Base-by-base conservation (phyloP, 1,139 yeast species). In the Yarrowia galli region DNA sequence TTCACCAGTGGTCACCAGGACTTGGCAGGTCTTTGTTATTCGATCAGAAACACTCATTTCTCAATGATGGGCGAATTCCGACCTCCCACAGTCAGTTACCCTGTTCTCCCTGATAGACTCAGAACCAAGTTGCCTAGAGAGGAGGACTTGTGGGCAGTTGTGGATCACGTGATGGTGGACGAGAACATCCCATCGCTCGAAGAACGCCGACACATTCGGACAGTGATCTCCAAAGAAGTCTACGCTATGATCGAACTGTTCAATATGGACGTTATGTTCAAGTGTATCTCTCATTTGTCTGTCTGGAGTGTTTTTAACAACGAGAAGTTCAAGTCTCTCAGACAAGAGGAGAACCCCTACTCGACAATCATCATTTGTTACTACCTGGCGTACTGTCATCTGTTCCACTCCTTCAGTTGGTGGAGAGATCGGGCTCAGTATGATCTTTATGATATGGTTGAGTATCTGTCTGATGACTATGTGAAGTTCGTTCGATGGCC, bases 351-450 rank as follows among this genome's bases (percentile, higher is more conserved):
- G 22, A 22, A 23, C 7, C 60, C 60, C 2, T 54, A 54, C 16
- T 25, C 60, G 20, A 38, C n/a, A 2, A 54, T 54, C 10, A 18
- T 54, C 12, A 38, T 36, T 2, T 4, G 36, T 1, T 54, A 54
- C 23, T 54, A 38, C 10, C 35, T 36, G 15, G 60, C 60, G 2
- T 54, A 54, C 23, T 38, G 60, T 16, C 60, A 54, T 5, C 10
- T 38, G 23, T 54, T 54, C 7, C 60, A 54, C 32, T 4, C 15
- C 1, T 54, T 16, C 12, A 35, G 35, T 10, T 54, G 60, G 60
- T 54, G 60, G 60, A 36, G 60, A 38, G 60, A 54, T n/a, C 9
- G 60, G 12, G 35, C 45, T 16, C 35, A 38, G 16, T 38, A 22
- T 22, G 60, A 54, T 12, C 23, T 54, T 15, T 54, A 54, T 12